Evolutionary conservation across 176 grass and related monocot species (phyloP), one percentile per base, ranked within the genome.

Genomic region (Coix lacrymajobi): DNA sequence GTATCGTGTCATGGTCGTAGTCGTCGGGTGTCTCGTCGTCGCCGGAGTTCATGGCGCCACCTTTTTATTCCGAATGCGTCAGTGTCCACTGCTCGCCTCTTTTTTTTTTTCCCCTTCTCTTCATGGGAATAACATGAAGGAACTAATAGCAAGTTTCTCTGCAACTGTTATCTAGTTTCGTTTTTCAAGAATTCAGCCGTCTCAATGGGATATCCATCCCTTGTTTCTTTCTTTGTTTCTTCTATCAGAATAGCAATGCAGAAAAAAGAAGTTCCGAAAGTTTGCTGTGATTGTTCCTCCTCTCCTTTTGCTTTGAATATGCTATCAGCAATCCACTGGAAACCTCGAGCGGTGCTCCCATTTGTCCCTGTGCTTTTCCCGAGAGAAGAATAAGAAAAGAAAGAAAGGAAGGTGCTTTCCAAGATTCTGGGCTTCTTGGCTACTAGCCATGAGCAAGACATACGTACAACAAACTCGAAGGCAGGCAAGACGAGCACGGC

Each of bases 1-100:
- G 88, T 90, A 87, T 90, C 89, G 79, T 76, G 89, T 87, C 69
- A 15, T 86, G 84, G 82, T 79, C 62, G 87, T 76, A 51, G 68
- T 95, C 61, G 78, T 83, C 82, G 54, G 84, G 62, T 65, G 70
- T 79, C 82, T 79, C 58, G 85, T 90, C 41, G 78, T 85, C 58
- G 81, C 79, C 83, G 81, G 79, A 87, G 89, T 80, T 85, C 85
- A 77, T 89, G 79, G 91, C 66, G 71, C 82, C 78, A 64, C 29
- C 7, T 64, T 87, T 87, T 90, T 76, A 83, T 74, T 78, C 78
- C 77, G 24, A 85, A 76, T 13, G 81, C 85, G 86, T 92, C 85
- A 69, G 68, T 83, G 71, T 92, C 88, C 76, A 85, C 87, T 75
- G 85, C 88, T 89, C 69, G 58, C n/a, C 79, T 68, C 10, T 26